Evolutionary conservation across 345 rosid species (phyloP).

Genomic region (Erysimum cheiranthoides): DNA sequence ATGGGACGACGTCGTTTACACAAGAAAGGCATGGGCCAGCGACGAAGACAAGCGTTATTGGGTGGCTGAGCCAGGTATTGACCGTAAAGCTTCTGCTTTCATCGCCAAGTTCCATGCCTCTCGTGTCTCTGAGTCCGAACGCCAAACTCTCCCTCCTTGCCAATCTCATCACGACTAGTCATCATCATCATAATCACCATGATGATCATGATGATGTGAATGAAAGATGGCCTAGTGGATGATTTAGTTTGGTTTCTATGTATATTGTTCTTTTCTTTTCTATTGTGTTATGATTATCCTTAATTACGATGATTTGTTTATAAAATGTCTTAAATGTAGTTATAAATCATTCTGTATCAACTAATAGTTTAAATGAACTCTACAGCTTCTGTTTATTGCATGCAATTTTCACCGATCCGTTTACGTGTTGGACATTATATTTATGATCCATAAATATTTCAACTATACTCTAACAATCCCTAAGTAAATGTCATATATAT

Average conservation of each 20-base stretch:
- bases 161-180: conserved; percentile 38
- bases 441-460: conserved; percentile 4
- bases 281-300: conserved; percentile 12
- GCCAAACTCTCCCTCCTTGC: conserved; percentile 46
- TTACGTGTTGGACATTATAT: not conserved
- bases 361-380: not conserved
- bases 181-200: not conserved
- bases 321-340: conserved; percentile 22
- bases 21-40: conserved; percentile 52
- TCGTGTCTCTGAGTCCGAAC: conserved; percentile 54
- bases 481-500: not conserved
- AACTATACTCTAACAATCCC: not conserved
- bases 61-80: conserved; percentile 60
- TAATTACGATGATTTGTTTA: conserved; percentile 35
- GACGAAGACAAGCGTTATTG: conserved; percentile 53
- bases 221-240: conserved; percentile 1
- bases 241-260: conserved; percentile 28
- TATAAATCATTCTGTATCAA: not conserved
- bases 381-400: not conserved
- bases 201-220: not conserved
- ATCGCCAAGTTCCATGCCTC: conserved; percentile 60
- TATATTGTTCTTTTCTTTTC: conserved; percentile 32
- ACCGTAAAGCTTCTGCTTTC: conserved; percentile 58
- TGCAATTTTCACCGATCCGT: not conserved
- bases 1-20: conserved; percentile 39